Base-by-base conservation (phyloP, 306 rosid species). In the Hylodesmum podocarpum region DNA sequence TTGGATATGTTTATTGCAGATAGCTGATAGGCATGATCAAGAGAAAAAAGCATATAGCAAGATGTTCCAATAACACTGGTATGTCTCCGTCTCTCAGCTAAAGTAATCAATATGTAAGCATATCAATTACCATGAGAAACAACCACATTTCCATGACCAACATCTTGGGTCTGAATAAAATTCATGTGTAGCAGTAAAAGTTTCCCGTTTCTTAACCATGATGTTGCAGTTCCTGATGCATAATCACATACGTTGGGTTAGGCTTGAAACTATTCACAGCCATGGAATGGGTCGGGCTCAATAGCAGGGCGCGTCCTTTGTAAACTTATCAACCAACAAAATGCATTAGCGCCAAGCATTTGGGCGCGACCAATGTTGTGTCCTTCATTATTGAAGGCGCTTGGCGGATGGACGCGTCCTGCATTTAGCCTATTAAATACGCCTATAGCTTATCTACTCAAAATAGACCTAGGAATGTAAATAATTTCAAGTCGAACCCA, bases 31-130 rank as follows among this genome's bases (percentile, higher is more conserved):
- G 79, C 90, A 65, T 19, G 89, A 94, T 80, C 83, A 22, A 81
- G 96, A 91, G 90, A 90, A 83, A 58, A 86, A 87, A 71, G 97
- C 94, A 36, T 94, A 78, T 55, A 61, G 93, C 88, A 94, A 86
- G 75, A 94, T 94, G 98, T 94, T 94, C 82, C 91, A 67, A 77
- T 87, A 86, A 72, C 84, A 83, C 59, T 31, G 93, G 93, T 86
- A 81, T 11, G 81, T 74, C 53, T 25, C 34, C 19, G 15, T 41
- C 22, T 36, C 25, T 53, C 51, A 21, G 37, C 15, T 51, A 51
- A 21, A 67, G 6, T 28, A 61, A 24, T 21, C 47, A 61, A 10
- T 33, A 53, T 33, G 22, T 5, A 40, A 39, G 63, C 36, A 19
- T 49, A 4, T 8, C 4, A 57, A 36, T 67, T 61, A 74, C 41